Evolutionary conservation across 2,329 filamentous ascomycete genomes (phyloP).

Genomic region (Trichophyton schoenleinii): DNA sequence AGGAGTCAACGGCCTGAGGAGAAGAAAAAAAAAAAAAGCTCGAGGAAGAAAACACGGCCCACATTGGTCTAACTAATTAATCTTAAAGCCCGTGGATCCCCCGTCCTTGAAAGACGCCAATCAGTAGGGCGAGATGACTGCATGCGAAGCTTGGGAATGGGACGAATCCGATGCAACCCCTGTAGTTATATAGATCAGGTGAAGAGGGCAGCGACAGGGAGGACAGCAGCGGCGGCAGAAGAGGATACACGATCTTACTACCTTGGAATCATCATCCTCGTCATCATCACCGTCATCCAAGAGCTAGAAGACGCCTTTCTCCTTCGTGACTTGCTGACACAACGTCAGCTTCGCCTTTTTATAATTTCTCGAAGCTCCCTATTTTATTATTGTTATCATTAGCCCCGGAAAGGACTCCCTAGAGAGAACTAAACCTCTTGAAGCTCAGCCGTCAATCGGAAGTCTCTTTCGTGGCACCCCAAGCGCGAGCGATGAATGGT

Average conservation of each 20-base stretch:
- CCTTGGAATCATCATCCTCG: no score
- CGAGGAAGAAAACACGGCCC: background rate
- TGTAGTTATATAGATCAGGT: background rate
- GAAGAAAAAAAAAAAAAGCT: background rate
- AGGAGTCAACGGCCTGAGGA: background rate
- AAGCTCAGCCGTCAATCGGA: no score
- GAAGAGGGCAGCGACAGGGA: background rate
- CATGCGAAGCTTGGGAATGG: background rate
- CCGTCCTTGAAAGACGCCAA: background rate
- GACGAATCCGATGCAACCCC: background rate
- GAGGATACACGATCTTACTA: background rate
- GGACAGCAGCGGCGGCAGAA: background rate
- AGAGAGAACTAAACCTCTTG: no score
- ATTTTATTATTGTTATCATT: no score
- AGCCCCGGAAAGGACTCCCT: no score
- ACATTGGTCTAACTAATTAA: background rate
- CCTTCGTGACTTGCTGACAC: no score
- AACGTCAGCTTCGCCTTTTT: no score
- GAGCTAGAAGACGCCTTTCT: no score
- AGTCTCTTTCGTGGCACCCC: no score
- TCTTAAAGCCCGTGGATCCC: slow-evolving; percentile 1
- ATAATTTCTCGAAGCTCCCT: no score
- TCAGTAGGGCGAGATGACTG: background rate
- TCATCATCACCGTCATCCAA: no score
- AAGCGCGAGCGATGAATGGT: background rate